phyloP scores from a whole-genome alignment of 306 rosid genomes.

The Sicyos baderoa region DNA sequence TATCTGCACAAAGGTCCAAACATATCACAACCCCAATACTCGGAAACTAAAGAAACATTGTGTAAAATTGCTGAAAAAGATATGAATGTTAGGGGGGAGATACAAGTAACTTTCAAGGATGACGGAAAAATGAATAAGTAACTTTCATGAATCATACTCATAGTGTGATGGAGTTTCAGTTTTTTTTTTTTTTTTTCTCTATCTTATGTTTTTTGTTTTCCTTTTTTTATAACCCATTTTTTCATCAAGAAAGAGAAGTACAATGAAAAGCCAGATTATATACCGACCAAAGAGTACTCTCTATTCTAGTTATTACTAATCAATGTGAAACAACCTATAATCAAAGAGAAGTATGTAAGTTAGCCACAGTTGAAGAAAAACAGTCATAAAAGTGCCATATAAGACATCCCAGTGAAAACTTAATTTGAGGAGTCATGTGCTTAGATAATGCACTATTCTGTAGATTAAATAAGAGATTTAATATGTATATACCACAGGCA shows the following conservation, averaged over 20 bases:
- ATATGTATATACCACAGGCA: not conserved
- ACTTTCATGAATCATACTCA: not conserved
- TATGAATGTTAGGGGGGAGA: not conserved
- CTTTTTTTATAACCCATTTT: not conserved
- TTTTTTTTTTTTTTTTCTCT: no score
- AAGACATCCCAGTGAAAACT: not conserved
- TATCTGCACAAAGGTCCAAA: constrained; percentile 45
- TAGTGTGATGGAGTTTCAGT: not conserved
- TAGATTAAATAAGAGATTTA: not conserved
- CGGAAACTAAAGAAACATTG: not conserved
- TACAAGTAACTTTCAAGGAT: constrained; percentile 8
- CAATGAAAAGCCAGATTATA: not conserved
- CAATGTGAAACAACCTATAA: not conserved
- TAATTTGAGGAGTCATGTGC: not conserved
- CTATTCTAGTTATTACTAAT: not conserved
- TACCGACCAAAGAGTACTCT: not conserved
- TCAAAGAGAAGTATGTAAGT: not conserved
- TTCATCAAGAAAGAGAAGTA: not conserved
- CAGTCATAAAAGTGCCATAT: not conserved
- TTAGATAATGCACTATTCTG: not conserved
- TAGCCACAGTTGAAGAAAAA: constrained; percentile 3
- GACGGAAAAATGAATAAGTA: constrained; percentile 1
- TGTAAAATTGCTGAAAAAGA: not conserved
- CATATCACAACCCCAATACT: constrained; percentile 2
- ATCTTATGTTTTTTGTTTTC: not conserved